phyloP scores from a whole-genome alignment of 345 rosid species.

The Eucalyptus rudis region DNA sequence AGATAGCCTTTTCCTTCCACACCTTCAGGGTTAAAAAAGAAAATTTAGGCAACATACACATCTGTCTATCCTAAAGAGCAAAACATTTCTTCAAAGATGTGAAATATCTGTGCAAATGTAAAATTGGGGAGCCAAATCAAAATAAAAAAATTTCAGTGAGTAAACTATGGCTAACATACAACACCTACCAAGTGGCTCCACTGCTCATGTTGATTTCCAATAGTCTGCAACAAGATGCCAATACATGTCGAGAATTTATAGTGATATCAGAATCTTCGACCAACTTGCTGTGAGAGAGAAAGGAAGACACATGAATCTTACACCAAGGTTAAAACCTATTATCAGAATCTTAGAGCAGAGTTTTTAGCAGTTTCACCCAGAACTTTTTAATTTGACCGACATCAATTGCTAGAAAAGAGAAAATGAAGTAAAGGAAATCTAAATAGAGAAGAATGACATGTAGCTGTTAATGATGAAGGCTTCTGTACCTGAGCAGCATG shows the following conservation, averaged over 20 bases:
- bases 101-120: neutral
- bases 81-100: neutral
- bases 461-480: neutral
- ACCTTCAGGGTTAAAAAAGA: conserved; percentile 29
- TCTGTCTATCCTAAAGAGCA: neutral
- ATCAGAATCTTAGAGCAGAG: neutral
- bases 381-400: neutral
- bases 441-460: neutral
- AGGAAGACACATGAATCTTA: neutral
- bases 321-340: neutral
- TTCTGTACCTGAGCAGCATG: conserved; percentile 71
- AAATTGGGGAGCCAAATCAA: neutral
- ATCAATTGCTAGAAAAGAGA: neutral
- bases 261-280: conserved; percentile 62
- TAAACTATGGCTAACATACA: neutral
- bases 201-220: conserved; percentile 66
- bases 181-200: conserved; percentile 65
- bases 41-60: neutral
- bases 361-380: neutral
- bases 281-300: neutral
- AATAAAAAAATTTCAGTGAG: neutral
- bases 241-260: conserved; percentile 47
- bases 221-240: conserved; percentile 45
- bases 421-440: neutral
- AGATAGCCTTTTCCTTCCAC: conserved; percentile 79